phyloP scores from a whole-genome alignment of 257 asterid genomes.

The Mentha longifolia region DNA sequence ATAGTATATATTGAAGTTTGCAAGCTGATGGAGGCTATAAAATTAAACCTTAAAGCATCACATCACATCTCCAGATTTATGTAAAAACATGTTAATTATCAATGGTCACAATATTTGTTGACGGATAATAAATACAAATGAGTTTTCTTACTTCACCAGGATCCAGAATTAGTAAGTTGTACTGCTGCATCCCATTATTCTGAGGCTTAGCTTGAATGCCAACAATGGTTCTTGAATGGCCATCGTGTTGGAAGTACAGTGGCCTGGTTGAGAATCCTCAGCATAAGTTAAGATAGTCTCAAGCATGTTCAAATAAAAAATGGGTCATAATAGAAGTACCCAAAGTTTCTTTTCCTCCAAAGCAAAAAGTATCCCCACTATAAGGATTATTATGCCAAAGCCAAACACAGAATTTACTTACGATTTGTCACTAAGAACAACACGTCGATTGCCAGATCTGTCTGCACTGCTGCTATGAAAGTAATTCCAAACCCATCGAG shows the following conservation, averaged over 20 bases:
- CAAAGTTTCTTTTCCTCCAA: too few relatives aligned
- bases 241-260: slow-evolving; percentile 91
- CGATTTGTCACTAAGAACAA: slow-evolving; percentile 73
- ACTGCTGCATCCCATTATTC: slow-evolving; percentile 58
- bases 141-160: slow-evolving; percentile 73
- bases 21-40: not conserved
- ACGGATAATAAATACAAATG: slow-evolving; percentile 17
- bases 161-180: slow-evolving; percentile 75
- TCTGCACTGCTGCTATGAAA: slow-evolving; percentile 50
- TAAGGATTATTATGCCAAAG: too few relatives aligned
- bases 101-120: not conserved
- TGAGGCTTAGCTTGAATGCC: slow-evolving; percentile 79
- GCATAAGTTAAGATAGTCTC: slow-evolving; percentile 31
- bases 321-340: too few relatives aligned
- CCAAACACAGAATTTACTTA: slow-evolving; percentile 45
- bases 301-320: not conserved
- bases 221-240: slow-evolving; percentile 90
- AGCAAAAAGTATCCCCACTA: too few relatives aligned
- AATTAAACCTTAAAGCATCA: not conserved
- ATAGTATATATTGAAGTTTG: too few relatives aligned
- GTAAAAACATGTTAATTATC: slow-evolving; percentile 8
- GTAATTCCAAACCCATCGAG: slow-evolving; percentile 91
- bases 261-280: slow-evolving; percentile 61
- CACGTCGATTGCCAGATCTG: slow-evolving; percentile 49
- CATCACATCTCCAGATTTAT: slow-evolving; percentile 16